These are phyloP conservation scores for Leccinum pachyderme DNA, from an alignment of 1,284 basidiomycete genomes.

Conservation along the genomic window DNA sequence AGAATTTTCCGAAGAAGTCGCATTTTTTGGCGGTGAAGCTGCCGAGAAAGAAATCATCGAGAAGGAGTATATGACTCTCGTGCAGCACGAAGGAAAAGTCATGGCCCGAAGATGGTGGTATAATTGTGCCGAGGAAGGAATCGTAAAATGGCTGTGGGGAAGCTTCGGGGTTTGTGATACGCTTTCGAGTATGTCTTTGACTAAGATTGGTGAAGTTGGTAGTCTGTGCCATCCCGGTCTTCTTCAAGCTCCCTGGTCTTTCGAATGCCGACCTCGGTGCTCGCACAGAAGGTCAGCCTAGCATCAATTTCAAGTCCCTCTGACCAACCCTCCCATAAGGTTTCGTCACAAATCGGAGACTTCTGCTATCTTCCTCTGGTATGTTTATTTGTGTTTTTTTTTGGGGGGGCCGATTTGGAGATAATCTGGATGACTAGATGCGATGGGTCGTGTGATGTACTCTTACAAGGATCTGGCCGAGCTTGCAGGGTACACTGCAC, in stretches of 20 bases:
- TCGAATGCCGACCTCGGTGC: slow-evolving; percentile 72
- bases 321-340: slow-evolving; percentile 41
- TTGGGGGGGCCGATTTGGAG: not conserved
- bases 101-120: slow-evolving; percentile 86
- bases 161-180: slow-evolving; percentile 72
- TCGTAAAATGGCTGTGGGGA: slow-evolving; percentile 98
- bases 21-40: slow-evolving; percentile 88
- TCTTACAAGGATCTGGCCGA: slow-evolving; percentile 97
- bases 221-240: slow-evolving; percentile 93
- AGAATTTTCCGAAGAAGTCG: slow-evolving; percentile 93
- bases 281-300: slow-evolving; percentile 74
- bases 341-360: slow-evolving; percentile 91
- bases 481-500: slow-evolving; percentile 92
- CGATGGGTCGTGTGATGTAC: slow-evolving; percentile 87
- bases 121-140: slow-evolving; percentile 90
- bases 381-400: slow-evolving; percentile 6
- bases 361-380: slow-evolving; percentile 83
- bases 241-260: slow-evolving; percentile 82
- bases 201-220: slow-evolving; percentile 53
- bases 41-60: slow-evolving; percentile 94
- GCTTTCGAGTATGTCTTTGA: slow-evolving; percentile 4
- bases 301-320: not conserved
- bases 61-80: slow-evolving; percentile 83
- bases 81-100: slow-evolving; percentile 88
- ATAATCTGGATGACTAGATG: slow-evolving; percentile 47